These are phyloP conservation scores for Albatrellus sp. DNA, from an alignment of 1,284 basidiomycete genomes.

Conservation along the genomic window DNA sequence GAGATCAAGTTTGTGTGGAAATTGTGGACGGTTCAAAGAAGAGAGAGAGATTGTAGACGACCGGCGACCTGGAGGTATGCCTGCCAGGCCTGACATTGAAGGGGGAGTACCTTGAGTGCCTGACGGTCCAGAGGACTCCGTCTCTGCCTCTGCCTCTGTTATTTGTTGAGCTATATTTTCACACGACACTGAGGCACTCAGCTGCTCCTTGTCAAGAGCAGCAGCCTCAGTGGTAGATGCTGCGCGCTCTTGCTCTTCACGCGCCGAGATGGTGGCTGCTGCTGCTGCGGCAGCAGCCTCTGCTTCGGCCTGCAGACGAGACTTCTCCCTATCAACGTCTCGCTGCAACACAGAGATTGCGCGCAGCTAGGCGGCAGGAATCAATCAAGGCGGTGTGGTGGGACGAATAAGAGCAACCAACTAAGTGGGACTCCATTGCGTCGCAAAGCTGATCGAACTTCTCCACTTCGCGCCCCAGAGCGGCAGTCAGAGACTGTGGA, in stretches of 20 bases:
- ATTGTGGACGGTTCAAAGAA: slow-evolving; percentile 54
- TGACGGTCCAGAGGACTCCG: neutral
- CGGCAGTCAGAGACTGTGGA: slow-evolving; percentile 45
- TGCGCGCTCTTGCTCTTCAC: neutral
- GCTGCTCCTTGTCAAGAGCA: neutral
- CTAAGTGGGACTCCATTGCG: slow-evolving; percentile 56
- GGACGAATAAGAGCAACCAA: slow-evolving; percentile 20
- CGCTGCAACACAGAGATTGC: slow-evolving; percentile 60
- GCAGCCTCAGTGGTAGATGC: neutral
- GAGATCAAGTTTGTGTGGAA: slow-evolving; percentile 63
- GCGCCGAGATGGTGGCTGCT: slow-evolving; percentile 17
- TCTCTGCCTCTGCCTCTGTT: neutral
- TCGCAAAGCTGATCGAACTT: slow-evolving; percentile 70
- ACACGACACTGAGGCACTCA: neutral
- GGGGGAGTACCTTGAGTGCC: neutral
- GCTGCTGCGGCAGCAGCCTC: slow-evolving; percentile 16
- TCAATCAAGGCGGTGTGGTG: neutral
- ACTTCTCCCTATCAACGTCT: slow-evolving; percentile 49
- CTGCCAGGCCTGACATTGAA: neutral
- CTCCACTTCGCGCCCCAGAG: slow-evolving; percentile 59
- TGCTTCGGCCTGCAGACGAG: slow-evolving; percentile 34
- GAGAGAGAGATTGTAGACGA: slow-evolving; percentile 67
- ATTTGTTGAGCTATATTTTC: too few relatives aligned
- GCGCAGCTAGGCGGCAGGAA: slow-evolving; percentile 31
- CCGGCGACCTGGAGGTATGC: slow-evolving; percentile 29